Evolutionary conservation across 2,329 filamentous ascomycete species (phyloP).

Genomic region (Sodiomyces alkalinus): DNA sequence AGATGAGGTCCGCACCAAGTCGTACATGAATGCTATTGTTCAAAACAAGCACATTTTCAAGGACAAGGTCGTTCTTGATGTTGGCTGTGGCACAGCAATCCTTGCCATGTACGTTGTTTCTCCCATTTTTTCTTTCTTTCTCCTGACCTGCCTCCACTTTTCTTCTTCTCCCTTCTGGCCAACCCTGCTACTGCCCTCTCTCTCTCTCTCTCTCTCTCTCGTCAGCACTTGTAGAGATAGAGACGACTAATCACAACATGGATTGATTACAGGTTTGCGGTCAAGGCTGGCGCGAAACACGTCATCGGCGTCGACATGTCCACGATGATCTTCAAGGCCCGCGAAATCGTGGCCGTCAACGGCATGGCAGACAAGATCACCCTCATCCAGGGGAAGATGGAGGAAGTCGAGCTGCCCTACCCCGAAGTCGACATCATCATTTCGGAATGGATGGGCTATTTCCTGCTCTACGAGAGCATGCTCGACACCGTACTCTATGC

Average conservation of each 20-base stretch:
- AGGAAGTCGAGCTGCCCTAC: constrained; percentile 87
- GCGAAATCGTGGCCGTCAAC: constrained; percentile 84
- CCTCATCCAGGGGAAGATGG: constrained; percentile 98
- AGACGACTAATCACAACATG: neutral
- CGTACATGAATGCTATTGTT: constrained; percentile 94
- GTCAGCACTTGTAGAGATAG: neutral
- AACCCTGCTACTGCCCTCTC: constrained; percentile 1
- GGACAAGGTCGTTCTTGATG: constrained; percentile 73
- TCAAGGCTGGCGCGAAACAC: constrained; percentile 90
- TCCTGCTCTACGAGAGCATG: constrained; percentile 98
- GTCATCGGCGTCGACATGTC: constrained; percentile 99
- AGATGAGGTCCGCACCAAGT: constrained; percentile 93
- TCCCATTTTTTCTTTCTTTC: too few relatives aligned
- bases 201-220: neutral
- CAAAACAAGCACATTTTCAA: constrained; percentile 94
- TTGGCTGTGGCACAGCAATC: constrained; percentile 93
- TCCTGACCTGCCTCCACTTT: too few relatives aligned
- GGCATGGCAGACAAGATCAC: constrained; percentile 94
- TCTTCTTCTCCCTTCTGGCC: too few relatives aligned
- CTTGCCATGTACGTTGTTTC: constrained; percentile 72
- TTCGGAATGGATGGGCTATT: constrained; percentile 99
- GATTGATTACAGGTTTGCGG: constrained; percentile 98
- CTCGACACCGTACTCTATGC: constrained; percentile 95
- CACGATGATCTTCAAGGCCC: constrained; percentile 96
- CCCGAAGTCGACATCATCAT: constrained; percentile 98